Conservation (phyloP, 768 basidiomycete species). For the Plicaturopsis crispa region DNA sequence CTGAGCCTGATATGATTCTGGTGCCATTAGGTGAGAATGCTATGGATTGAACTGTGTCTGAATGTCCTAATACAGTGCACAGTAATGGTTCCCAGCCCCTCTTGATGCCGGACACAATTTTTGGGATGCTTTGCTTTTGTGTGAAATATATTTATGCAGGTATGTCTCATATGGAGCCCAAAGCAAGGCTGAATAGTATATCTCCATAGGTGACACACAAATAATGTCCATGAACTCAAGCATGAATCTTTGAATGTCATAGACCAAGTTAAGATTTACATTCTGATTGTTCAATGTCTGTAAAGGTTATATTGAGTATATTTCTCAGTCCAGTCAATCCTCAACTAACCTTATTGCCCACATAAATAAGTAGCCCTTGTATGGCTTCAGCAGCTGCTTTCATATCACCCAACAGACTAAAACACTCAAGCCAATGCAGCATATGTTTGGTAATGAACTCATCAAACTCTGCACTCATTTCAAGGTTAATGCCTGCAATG, state of each 20-base stretch:
- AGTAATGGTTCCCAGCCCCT: too few relatives aligned
- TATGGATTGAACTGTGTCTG: background rate
- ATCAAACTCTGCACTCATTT: constrained; percentile 1
- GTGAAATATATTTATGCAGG: too few relatives aligned
- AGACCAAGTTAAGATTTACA: constrained; percentile 3
- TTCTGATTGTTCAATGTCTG: too few relatives aligned
- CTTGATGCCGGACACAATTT: too few relatives aligned
- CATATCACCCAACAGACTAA: too few relatives aligned
- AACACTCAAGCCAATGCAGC: constrained; percentile 15
- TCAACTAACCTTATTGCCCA: too few relatives aligned
- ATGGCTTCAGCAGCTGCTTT: background rate
- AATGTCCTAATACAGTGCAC: background rate
- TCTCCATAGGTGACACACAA: constrained; percentile 8
- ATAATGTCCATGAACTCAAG: constrained; percentile 7
- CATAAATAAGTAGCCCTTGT: too few relatives aligned
- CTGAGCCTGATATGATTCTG: constrained; percentile 5
- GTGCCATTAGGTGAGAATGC: constrained; percentile 10
- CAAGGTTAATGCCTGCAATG: too few relatives aligned
- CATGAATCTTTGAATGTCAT: constrained; percentile 6
- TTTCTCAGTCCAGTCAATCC: too few relatives aligned
- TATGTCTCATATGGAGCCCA: too few relatives aligned
- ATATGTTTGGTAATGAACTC: constrained; percentile 10
- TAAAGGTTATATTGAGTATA: too few relatives aligned
- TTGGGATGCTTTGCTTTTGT: too few relatives aligned
- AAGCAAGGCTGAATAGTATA: constrained; percentile 9